Evolutionary conservation across 192 early-diverging fungal species (phyloP).

Genomic region (Coemansia sp.): DNA sequence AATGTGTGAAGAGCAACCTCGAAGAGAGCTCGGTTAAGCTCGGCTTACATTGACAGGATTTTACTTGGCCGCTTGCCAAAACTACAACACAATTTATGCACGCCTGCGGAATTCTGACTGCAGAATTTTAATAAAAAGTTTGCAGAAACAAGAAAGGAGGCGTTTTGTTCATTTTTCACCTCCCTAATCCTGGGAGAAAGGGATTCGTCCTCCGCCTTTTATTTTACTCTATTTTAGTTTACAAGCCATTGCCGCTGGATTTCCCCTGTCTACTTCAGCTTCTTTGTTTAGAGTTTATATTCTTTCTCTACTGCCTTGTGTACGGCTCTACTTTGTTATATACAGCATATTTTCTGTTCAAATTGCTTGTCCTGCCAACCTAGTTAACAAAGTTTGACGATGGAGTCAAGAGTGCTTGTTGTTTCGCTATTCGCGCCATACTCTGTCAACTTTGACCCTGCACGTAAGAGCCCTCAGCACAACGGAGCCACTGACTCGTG

Average conservation of each 20-base stretch:
- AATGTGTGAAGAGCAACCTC: too few species aligned
- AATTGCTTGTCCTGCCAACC: background rate
- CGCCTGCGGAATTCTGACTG: too few species aligned
- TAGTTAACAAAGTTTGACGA: constrained; percentile 3
- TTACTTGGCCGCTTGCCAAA: too few species aligned
- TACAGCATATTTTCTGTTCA: background rate
- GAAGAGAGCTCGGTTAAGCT: too few species aligned
- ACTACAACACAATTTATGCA: too few species aligned
- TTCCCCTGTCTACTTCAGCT: background rate
- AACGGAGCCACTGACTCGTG: constrained; percentile 8
- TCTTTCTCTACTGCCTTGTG: background rate
- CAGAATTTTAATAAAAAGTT: too few species aligned
- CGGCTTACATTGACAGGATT: too few species aligned
- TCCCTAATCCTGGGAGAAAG: too few species aligned
- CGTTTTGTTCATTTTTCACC: too few species aligned
- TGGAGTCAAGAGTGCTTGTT: constrained; percentile 64
- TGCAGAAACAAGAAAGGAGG: too few species aligned
- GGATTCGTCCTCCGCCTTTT: background rate
- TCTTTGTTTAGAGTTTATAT: background rate
- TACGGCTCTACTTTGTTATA: background rate
- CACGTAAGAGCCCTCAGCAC: constrained; percentile 1
- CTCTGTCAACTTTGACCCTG: constrained; percentile 63
- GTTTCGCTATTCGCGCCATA: constrained; percentile 73
- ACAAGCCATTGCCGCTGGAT: background rate
- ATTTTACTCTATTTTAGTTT: too few species aligned